Percentiles rank a stretch among this genome's conserved stretches.
Evolutionary conservation across 73 alveolate species (phyloP).

Genomic region (Symbiodinium natans): DNA sequence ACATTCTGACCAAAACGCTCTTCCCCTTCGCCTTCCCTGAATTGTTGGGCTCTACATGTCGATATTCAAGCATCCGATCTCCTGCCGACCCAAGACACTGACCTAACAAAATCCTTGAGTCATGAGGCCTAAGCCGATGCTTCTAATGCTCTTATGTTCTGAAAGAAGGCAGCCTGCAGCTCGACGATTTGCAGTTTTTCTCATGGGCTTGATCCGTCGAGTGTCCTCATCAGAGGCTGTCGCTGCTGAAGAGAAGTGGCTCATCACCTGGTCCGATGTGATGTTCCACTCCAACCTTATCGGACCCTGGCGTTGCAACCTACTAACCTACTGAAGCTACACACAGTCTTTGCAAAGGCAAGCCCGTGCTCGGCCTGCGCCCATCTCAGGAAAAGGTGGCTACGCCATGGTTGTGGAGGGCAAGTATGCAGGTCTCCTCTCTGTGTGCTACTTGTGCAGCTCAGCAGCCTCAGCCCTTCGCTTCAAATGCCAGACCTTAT

Average conservation of each 20-base stretch:
- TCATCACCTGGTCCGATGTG: neutral
- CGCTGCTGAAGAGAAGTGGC: neutral
- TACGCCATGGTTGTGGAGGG: constrained; percentile 68
- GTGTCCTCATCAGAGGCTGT: neutral
- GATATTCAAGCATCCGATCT: too few relatives aligned
- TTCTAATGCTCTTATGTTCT: too few relatives aligned
- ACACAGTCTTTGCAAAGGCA: too few relatives aligned
- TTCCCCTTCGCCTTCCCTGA: neutral
- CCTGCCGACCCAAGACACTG: too few relatives aligned
- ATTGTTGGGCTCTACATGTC: too few relatives aligned
- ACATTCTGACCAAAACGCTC: neutral
- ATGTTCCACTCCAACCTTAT: neutral
- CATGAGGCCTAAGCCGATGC: too few relatives aligned
- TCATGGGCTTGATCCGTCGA: too few relatives aligned
- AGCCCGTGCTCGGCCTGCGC: neutral
- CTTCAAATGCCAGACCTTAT: neutral
- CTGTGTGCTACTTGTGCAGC: neutral
- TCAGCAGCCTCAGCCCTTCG: neutral
- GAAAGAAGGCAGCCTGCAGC: too few relatives aligned
- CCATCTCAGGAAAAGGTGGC: constrained; percentile 46
- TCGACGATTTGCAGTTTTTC: too few relatives aligned
- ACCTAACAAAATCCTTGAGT: too few relatives aligned
- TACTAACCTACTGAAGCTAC: too few relatives aligned
- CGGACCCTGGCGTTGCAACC: neutral
- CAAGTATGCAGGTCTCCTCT: constrained; percentile 19